Evolutionary conservation across 139 green algal species (phyloP).

Genomic region (Auxenochlorella protothecoides): DNA sequence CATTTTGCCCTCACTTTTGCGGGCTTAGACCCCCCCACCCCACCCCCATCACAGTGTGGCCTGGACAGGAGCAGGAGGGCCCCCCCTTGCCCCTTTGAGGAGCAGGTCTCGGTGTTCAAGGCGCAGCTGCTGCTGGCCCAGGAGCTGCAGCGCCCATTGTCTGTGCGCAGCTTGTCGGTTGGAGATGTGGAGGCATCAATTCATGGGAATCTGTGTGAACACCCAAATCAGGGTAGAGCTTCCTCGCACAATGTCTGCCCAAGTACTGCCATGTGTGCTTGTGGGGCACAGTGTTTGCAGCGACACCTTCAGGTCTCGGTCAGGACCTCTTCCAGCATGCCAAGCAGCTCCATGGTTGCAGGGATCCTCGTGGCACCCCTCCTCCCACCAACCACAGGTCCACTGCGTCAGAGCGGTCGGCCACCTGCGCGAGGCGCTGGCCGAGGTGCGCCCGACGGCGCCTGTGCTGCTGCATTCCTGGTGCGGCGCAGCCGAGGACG

Average conservation of each 20-base stretch:
- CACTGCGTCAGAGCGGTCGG: slow-evolving; percentile 35
- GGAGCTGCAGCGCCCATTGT: slow-evolving; percentile 31
- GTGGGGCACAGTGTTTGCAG: too few species aligned
- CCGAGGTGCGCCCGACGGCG: slow-evolving; percentile 23
- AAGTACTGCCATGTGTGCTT: too few species aligned
- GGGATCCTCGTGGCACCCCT: too few species aligned
- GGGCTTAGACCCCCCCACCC: too few species aligned
- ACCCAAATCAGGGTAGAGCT: too few species aligned
- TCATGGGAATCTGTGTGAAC: too few species aligned
- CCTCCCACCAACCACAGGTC: slow-evolving; percentile 12
- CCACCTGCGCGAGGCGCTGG: slow-evolving; percentile 26
- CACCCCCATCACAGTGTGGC: slow-evolving; percentile 13
- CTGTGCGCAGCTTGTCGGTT: slow-evolving; percentile 2
- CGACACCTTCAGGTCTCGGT: too few species aligned
- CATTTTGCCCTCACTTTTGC: too few species aligned
- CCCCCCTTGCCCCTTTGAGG: not conserved
- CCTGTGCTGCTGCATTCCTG: slow-evolving; percentile 40
- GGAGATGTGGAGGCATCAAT: too few species aligned
- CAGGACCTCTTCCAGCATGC: too few species aligned
- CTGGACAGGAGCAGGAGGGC: slow-evolving; percentile 16
- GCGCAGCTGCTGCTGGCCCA: slow-evolving; percentile 33
- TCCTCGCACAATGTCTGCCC: too few species aligned
- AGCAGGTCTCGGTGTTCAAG: slow-evolving; percentile 26
- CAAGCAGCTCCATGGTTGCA: too few species aligned
- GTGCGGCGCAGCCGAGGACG: slow-evolving; percentile 27